These are phyloP conservation scores for Paspalum notatum DNA, from an alignment of 176 grass and related monocot genomes.

Conservation along the genomic window DNA sequence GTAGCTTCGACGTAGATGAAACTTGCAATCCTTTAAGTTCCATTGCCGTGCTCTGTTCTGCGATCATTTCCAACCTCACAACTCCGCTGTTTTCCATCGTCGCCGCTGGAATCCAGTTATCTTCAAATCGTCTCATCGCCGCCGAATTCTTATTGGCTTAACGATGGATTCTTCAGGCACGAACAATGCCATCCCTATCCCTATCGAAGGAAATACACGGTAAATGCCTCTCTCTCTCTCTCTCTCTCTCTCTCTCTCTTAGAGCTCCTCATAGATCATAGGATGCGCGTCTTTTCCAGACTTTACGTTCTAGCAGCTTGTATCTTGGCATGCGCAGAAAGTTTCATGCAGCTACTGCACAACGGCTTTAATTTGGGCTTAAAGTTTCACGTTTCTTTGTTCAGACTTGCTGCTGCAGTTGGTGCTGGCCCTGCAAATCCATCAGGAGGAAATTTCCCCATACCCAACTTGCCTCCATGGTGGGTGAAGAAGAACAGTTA, in stretches of 20 bases:
- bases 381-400: constrained; percentile 11
- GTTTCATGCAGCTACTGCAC: neutral
- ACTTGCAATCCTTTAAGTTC: neutral
- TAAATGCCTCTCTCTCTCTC: neutral
- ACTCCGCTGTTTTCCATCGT: neutral
- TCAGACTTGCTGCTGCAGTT: constrained; percentile 30
- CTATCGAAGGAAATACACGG: constrained; percentile 23
- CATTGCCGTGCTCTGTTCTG: constrained; percentile 26
- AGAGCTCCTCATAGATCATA: neutral
- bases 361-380: neutral
- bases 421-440: constrained; percentile 8
- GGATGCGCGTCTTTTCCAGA: neutral
- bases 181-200: neutral
- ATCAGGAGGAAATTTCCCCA: constrained; percentile 43
- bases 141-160: constrained; percentile 4
- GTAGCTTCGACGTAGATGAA: constrained; percentile 47
- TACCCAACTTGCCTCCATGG: constrained; percentile 57
- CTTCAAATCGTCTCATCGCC: neutral
- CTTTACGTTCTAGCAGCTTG: neutral
- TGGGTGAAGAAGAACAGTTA: constrained; percentile 13
- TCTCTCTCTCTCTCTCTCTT: neutral
- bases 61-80: neutral
- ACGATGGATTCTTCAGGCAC: constrained; percentile 34
- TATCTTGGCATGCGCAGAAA: neutral
- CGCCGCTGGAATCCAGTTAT: neutral